These are phyloP conservation scores for Elaeis oleifera DNA, from an alignment of 202 grass and related monocot genomes.

Conservation along the genomic window DNA sequence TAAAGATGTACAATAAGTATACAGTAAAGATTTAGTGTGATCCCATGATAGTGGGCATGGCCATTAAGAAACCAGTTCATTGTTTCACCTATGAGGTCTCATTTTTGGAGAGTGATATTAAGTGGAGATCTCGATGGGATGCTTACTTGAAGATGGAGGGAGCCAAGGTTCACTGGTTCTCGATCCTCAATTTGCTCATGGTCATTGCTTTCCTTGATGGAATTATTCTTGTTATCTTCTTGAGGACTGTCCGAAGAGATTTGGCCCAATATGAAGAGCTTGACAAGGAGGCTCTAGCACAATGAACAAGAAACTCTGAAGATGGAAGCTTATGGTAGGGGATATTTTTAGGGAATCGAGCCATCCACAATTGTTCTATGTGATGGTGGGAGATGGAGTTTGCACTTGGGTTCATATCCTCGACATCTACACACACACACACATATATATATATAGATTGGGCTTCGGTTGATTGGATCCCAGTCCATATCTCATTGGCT, in stretches of 20 bases:
- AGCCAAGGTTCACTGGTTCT: constrained; percentile 96
- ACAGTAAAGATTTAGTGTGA: constrained; percentile 63
- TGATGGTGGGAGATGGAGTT: constrained; percentile 81
- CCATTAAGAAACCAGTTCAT: constrained; percentile 69
- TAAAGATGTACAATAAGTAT: constrained; percentile 53
- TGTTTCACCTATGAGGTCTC: constrained; percentile 68
- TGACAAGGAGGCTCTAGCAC: constrained; percentile 68
- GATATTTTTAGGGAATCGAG: constrained; percentile 68
- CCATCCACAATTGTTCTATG: constrained; percentile 67
- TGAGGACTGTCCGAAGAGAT: constrained; percentile 82
- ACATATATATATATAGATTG: no score
- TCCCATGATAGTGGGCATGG: constrained; percentile 67
- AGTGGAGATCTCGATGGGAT: constrained; percentile 82
- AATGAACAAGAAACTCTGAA: constrained; percentile 91
- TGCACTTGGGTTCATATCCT: no score
- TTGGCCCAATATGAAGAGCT: constrained; percentile 82
- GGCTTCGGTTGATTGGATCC: no score
- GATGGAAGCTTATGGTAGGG: constrained; percentile 84
- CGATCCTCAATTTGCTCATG: constrained; percentile 88
- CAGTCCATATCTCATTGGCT: no score
- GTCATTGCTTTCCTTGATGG: constrained; percentile 84
- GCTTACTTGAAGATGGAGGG: constrained; percentile 97
- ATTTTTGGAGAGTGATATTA: constrained; percentile 81
- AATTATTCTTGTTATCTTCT: constrained; percentile 76
- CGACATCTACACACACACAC: no score